Evolutionary conservation across 345 rosid species (phyloP), one percentile per base, ranked within the genome.

Genomic region (Lagerstroemia speciosa): DNA sequence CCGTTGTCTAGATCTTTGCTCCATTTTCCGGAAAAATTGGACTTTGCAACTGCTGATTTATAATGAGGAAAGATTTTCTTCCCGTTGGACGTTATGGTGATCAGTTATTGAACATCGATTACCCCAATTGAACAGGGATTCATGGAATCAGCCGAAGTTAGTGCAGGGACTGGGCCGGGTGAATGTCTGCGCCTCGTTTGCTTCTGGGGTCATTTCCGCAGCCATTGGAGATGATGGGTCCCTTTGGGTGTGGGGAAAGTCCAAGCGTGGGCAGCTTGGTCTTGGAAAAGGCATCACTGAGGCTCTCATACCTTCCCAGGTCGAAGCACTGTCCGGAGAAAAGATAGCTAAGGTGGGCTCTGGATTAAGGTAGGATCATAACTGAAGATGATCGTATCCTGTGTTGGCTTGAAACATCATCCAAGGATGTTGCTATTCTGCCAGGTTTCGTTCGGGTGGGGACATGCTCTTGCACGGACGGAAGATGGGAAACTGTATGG

Each of bases 181-280:
- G 65, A 84, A 53, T 34, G 92, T 84, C 43, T 27, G 76, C 40
- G 69, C 80, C 34, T 89, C 93, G 27, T 91, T 74, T 81, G 96
- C 98, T 30, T 91, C 98, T 57, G 98, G 93, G 46, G 99, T 91
- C 64, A 66, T 88, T 62, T 91, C 99, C 58, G 85, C 93, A 0
- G 95, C 86, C 61, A 78, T 89, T 34, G 96, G 84, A 69, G 81
- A 80, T 57, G 90, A 91, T 69, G 98, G 96, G 27, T 91, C 93
- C 36, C 73, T 94, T 78, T 94, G 98, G 99, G 93, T 88, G 16
- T 94, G 97, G 98, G 99, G 99, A 14, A 88, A 76, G 75, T 94
- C 99, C 40, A 94, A 88, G 82, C 83, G 96, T 22, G 99, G 99
- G 34, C 97, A 91, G 79, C 98, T 94, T 69, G 99, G 99, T 76